These are phyloP conservation scores for Cyberlindnera americana DNA, from an alignment of 805 yeast genomes.

Conservation along the genomic window DNA sequence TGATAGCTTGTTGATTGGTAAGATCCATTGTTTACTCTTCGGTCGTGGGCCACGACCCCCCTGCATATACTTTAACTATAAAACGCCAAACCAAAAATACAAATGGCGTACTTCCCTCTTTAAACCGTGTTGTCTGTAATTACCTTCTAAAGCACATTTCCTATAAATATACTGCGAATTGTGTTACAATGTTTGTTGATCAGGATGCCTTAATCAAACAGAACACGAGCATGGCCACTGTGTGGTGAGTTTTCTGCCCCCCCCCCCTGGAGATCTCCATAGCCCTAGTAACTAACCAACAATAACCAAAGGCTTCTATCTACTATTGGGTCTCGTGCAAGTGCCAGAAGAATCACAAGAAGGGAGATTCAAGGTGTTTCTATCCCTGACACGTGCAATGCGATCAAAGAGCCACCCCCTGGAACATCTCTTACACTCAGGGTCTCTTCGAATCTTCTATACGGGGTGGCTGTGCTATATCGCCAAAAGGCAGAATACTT, in stretches of 20 bases:
- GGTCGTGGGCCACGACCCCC: constrained; percentile 1
- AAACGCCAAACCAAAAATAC: too few relatives aligned
- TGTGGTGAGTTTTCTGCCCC: constrained; percentile 1
- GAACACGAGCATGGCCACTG: constrained; percentile 28
- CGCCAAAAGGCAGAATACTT: constrained; percentile 47
- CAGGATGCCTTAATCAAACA: constrained; percentile 25
- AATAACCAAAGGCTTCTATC: constrained; percentile 31
- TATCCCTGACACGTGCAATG: constrained; percentile 41
- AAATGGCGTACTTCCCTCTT: too few relatives aligned
- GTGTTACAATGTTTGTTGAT: constrained; percentile 13
- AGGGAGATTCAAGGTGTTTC: constrained; percentile 35
- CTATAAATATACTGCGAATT: too few relatives aligned
- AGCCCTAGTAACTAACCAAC: constrained; percentile 2
- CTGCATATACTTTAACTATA: not conserved
- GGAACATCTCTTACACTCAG: constrained; percentile 27
- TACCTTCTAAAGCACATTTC: too few relatives aligned
- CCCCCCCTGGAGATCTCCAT: not conserved
- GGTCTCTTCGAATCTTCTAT: constrained; percentile 38
- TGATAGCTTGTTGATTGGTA: constrained; percentile 4
- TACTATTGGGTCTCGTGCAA: constrained; percentile 37
- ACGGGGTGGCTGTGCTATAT: constrained; percentile 45
- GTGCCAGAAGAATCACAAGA: constrained; percentile 29
- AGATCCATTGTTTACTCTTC: constrained; percentile 2
- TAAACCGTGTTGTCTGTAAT: too few relatives aligned
- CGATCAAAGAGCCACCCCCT: constrained; percentile 24